phyloP scores from a whole-genome alignment of 2,329 filamentous ascomycete genomes.

The Aureobasidium melanogenum region DNA sequence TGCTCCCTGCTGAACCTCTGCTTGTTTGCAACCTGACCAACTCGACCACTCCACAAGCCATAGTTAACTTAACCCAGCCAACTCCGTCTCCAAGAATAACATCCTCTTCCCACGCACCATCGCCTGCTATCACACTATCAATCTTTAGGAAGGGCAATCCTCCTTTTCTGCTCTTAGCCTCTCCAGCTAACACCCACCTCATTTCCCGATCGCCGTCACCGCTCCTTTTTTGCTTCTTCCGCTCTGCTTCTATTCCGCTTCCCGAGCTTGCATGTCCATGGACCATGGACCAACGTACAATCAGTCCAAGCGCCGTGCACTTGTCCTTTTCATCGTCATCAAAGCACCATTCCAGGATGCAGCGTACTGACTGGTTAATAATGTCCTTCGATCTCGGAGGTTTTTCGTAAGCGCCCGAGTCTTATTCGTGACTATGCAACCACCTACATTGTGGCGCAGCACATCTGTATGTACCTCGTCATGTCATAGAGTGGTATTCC shows the following conservation, averaged over 20 bases:
- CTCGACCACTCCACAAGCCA: neutral
- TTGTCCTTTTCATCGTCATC: neutral
- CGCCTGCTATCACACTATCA: neutral
- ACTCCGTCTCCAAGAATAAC: conserved; percentile 2
- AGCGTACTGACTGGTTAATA: neutral
- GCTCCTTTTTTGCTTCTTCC: conserved; percentile 8
- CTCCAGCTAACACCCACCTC: neutral
- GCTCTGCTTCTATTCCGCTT: conserved; percentile 1
- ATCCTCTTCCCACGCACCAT: neutral
- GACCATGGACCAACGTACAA: neutral
- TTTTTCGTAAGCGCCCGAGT: conserved; percentile 3
- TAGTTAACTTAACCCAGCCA: neutral
- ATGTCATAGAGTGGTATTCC: neutral
- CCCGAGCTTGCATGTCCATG: neutral
- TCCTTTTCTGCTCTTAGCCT: neutral
- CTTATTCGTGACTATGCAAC: neutral
- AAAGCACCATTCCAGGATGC: neutral
- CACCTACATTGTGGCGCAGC: conserved; percentile 6
- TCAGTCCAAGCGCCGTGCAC: neutral
- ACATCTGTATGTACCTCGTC: neutral
- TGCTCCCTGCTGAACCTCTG: neutral
- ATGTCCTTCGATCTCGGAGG: neutral
- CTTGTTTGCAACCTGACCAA: neutral
- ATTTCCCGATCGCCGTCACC: conserved; percentile 7
- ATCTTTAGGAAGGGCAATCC: neutral